Evolutionary conservation across 495 filamentous ascomycete genomes (phyloP), one percentile per base, ranked within the genome.

Genomic region (Elasticomyces elasticus): DNA sequence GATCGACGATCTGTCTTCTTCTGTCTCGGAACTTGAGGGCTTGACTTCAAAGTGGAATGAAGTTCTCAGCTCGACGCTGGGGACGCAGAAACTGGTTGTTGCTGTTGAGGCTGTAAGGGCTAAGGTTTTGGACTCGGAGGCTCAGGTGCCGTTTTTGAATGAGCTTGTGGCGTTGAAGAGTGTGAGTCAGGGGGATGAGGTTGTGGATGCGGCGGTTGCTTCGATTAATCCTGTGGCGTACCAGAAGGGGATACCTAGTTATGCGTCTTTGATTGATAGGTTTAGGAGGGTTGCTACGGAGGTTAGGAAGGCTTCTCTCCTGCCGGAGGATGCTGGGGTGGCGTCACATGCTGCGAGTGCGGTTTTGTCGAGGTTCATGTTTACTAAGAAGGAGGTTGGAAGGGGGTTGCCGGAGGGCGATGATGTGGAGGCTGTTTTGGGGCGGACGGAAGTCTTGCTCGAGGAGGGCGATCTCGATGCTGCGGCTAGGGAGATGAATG

Each of bases 151-250:
- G 0, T 98, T 98, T 67, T 74, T 94, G 58, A 79, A 79, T 47
- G 92, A 98, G 70, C 78, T 98, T 2, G 87, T 91, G 17, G 92
- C 94, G 24, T 76, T 98, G 40, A 96, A 96, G 72, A 89, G 95
- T 69, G 82, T 94, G 59, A 87, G 89, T 20, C 71, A 75, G 17
- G 83, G 87, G 37, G 86, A 95, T 65, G 85, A 95, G 64, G 69
- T 84, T 1, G 85, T 95, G 9, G 84, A 95, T 50, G 91, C 90
- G 13, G 92, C 92, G 30, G 94, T 98, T 62, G 84, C 82, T 2
- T 92, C 89, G 51, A 95, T 98, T 72, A 89, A 92, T 72, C 92
- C 92, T 6, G 76, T 78, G 12, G 89, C 94, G 30, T 98, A 98
- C 71, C 91, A 96, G 74, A 82, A 82, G 44, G 92, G 92, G 56